Conservation (phyloP, 352 stramenopile genomes). For the Phytophthora sojae region DNA sequence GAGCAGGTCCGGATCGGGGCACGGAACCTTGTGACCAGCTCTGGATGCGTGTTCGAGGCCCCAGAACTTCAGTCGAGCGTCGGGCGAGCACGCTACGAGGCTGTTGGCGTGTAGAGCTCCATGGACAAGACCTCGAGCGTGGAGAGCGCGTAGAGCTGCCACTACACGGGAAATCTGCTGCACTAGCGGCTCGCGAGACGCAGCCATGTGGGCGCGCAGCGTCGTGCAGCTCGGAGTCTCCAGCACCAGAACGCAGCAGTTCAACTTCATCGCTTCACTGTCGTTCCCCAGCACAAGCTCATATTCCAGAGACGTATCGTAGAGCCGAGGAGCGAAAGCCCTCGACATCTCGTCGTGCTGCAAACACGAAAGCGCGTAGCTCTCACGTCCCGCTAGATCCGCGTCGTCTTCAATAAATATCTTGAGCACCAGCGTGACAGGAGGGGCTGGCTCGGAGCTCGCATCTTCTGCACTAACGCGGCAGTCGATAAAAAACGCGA, state of each 20-base stretch:
- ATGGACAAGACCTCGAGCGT: slow-evolving; percentile 61
- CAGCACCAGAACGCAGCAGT: slow-evolving; percentile 59
- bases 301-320: slow-evolving; percentile 49
- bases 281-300: slow-evolving; percentile 13
- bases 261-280: slow-evolving; percentile 33
- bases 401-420: slow-evolving; percentile 70
- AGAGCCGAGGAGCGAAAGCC: slow-evolving; percentile 45
- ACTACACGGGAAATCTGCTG: slow-evolving; percentile 51
- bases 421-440: slow-evolving; percentile 47
- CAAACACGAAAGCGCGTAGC: slow-evolving; percentile 56
- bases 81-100: slow-evolving; percentile 44
- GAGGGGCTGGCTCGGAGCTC: background rate
- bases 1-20: slow-evolving; percentile 20
- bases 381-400: slow-evolving; percentile 57
- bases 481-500: slow-evolving; percentile 55
- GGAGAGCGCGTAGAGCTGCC: slow-evolving; percentile 51
- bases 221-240: slow-evolving; percentile 50
- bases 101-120: slow-evolving; percentile 55
- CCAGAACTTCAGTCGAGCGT: slow-evolving; percentile 55
- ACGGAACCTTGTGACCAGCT: slow-evolving; percentile 24
- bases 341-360: slow-evolving; percentile 35
- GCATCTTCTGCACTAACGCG: slow-evolving; percentile 5
- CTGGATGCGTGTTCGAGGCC: slow-evolving; percentile 56
- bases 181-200: slow-evolving; percentile 41
- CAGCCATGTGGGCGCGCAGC: slow-evolving; percentile 28